Evolutionary conservation across 495 filamentous ascomycete species (phyloP), one percentile per base, ranked within the genome.

Genomic region (Penicillium herquei): DNA sequence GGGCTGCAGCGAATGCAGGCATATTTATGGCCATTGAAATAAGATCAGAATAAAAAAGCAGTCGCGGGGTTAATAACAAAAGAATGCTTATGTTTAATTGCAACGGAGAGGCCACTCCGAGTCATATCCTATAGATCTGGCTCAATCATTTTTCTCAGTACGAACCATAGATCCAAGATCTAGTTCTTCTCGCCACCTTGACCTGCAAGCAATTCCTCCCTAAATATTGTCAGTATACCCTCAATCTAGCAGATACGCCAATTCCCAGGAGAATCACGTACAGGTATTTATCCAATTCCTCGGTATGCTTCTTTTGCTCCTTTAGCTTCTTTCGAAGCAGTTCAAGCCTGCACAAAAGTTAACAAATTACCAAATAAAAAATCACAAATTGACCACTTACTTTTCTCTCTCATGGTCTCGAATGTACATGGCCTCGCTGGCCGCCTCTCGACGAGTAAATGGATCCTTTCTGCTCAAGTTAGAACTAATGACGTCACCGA

Each of bases 381-480:
- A 14, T 11, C 46, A 2, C 16, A 39, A 21, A 17, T 8, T 26
- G 21, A 26, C 21, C 21, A 63, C 66, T 31, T 58, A 85, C 86
- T 95, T 95, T 69, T 86, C 81, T 75, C 81, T 78, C 83, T 97
- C 92, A 50, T 85, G 81, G 74, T 87, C 71, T 50, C 79, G 74
- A 72, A 96, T 87, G 70, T 86, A 85, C 64, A 79, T 81, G 61
- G 88, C 86, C 75, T 97, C 93, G 62, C 75, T 77, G 43, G 92
- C 92, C 53, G 83, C 83, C 75, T 96, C 92, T 65, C 92, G 90
- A 65, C 84, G 84, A 63, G 86, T 85, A 79, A 96, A 96, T 54
- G 88, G 82, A 64, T 96, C 93, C 53, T 91, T 92, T 31, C 65
- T 68, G 41, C 18, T 55, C 14, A 13, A 33, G 13, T 46, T 32